These are phyloP conservation scores for Butyriboletus loyo DNA, from an alignment of 768 basidiomycete genomes.

Conservation along the genomic window DNA sequence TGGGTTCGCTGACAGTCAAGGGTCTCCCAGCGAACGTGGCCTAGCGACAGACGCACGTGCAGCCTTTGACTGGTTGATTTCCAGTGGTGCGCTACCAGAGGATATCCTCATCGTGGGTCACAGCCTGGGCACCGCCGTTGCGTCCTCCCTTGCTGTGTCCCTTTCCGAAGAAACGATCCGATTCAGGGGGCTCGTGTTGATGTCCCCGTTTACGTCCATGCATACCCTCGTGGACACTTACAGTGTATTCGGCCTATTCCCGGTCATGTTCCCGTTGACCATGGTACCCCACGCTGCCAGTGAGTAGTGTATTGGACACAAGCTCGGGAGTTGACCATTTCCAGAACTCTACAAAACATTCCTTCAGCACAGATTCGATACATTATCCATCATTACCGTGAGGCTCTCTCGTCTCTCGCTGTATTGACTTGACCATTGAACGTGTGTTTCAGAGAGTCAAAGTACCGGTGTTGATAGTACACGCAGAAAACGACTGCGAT, in stretches of 20 bases:
- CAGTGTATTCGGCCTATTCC: constrained; percentile 60
- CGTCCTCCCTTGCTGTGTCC: constrained; percentile 44
- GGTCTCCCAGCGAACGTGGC: constrained; percentile 73
- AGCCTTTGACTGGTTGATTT: constrained; percentile 75
- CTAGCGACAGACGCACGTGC: constrained; percentile 69
- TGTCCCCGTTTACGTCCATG: constrained; percentile 59
- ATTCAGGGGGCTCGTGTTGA: constrained; percentile 48
- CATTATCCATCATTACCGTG: constrained; percentile 59
- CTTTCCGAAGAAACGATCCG: constrained; percentile 43
- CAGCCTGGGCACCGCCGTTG: constrained; percentile 85
- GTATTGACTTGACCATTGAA: background rate
- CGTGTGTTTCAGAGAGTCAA: constrained; percentile 51
- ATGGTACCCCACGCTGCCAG: constrained; percentile 59
- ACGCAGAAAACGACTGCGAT: constrained; percentile 72
- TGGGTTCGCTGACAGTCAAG: constrained; percentile 86
- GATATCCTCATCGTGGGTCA: constrained; percentile 79
- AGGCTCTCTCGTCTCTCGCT: constrained; percentile 17
- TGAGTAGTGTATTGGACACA: constrained; percentile 36
- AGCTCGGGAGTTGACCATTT: background rate
- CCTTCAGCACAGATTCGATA: constrained; percentile 59
- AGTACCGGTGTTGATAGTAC: constrained; percentile 67
- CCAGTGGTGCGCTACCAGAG: constrained; percentile 51
- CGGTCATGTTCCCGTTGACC: constrained; percentile 68
- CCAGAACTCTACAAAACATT: constrained; percentile 54
- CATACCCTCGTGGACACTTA: constrained; percentile 64